Evolutionary conservation across 805 yeast genomes (phyloP).

Genomic region (Candida silvicultrix): DNA sequence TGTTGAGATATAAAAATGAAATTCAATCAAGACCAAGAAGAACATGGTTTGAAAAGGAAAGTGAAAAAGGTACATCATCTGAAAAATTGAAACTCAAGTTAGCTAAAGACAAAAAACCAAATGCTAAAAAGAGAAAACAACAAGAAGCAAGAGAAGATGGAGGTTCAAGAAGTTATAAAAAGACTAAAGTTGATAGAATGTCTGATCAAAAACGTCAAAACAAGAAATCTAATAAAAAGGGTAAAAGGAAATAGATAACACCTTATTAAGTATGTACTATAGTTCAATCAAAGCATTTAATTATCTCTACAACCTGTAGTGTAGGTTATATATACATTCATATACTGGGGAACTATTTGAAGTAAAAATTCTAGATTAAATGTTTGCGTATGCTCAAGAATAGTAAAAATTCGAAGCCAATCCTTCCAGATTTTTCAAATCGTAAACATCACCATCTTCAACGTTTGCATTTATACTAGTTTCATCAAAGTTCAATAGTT

Average conservation of each 20-base stretch:
- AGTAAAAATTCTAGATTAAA: no score
- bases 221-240: conserved; percentile 25
- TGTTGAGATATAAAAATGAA: conserved; percentile 74
- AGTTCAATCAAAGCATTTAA: no score
- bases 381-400: no score
- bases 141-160: conserved; percentile 55
- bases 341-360: no score
- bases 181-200: conserved; percentile 69
- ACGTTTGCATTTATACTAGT: conserved; percentile 1
- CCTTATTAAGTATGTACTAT: not conserved
- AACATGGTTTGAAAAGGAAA: conserved; percentile 83
- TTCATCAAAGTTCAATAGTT: conserved; percentile 32
- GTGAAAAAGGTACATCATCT: conserved; percentile 34
- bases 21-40: conserved; percentile 87
- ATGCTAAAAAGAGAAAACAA: conserved; percentile 67
- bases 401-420: conserved; percentile 16
- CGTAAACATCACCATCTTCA: conserved; percentile 3
- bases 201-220: conserved; percentile 39
- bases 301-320: no score
- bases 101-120: conserved; percentile 48
- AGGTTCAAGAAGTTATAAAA: conserved; percentile 57
- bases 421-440: conserved; percentile 11
- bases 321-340: no score
- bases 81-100: conserved; percentile 24
- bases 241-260: conserved; percentile 3